Evolutionary conservation across 1,139 yeast genomes (phyloP), one percentile per base, ranked within the genome.

Genomic region (Casaregolazyma suthepensis): DNA sequence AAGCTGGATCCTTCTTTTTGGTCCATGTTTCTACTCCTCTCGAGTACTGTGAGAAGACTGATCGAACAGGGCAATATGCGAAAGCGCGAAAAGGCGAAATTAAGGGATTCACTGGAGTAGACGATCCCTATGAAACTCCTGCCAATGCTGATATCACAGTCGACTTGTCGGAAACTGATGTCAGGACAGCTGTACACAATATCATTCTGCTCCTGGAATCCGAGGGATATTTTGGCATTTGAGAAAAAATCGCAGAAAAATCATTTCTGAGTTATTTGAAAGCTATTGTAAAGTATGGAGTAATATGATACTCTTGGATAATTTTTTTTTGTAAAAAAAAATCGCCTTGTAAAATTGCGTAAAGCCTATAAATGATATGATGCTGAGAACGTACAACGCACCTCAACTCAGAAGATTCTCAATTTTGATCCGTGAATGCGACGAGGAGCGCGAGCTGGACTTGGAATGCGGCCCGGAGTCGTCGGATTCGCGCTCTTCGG

Each of bases 121-220:
- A 74, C 52, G 75, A 80, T 46, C 79, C 75, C 45, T 71, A 69
- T 53, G 80, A 79, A 66, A 73, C 73, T 45, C 75, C 80, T 43
- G 70, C 73, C 35, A 71, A 75, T 37, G 79, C 86, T 45, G 83
- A 80, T 59, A 70, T 83, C 58, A 72, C 75, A 46, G 74, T 82
- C 43, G 85, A 81, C 60, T 66, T 79, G 54, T 67, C 73, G 47
- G 74, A 74, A 54, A 78, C 77, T 53, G 74, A 78, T 45, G 76
- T 80, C 53, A 73, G 80, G 57, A 79, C 82, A 54, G 84, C 87
- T 52, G 87, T 90, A 54, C 86, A 81, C 66, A 82, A 84, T 66
- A 80, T 87, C 59, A 83, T 86, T 38, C 74, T 81, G 57, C 78
- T 81, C 66, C 78, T 91, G 64, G 88, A 86, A 70, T 80, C 83